These are phyloP conservation scores for Bolboschoenus planiculmis DNA, from an alignment of 176 grass and related monocot species.

Conservation along the genomic window DNA sequence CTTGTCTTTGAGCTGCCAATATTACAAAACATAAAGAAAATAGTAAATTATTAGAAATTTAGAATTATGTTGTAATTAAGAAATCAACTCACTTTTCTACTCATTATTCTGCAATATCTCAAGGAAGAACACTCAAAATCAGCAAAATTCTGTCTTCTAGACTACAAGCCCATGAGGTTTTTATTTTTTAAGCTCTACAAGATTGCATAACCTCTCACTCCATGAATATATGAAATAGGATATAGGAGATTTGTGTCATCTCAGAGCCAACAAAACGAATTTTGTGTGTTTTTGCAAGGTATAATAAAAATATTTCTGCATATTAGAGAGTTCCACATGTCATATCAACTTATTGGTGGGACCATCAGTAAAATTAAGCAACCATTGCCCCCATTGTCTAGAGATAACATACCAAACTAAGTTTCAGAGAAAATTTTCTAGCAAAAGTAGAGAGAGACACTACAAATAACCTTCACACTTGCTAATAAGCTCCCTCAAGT, in stretches of 20 bases:
- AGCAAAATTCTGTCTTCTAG: not conserved
- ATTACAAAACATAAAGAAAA: not conserved
- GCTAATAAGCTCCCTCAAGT: constrained; percentile 76
- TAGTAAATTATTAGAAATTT: not conserved
- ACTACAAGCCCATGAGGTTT: not conserved
- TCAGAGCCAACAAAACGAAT: not conserved
- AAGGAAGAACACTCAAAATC: not conserved
- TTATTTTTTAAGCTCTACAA: not conserved
- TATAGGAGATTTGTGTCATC: not conserved
- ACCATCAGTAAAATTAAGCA: not conserved
- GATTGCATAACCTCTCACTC: not conserved
- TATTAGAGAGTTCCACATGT: not conserved
- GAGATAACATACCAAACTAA: not conserved
- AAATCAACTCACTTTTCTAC: not conserved
- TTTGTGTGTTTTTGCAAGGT: not conserved
- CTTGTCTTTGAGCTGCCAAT: constrained; percentile 88
- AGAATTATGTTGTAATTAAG: not conserved
- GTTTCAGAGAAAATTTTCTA: not conserved
- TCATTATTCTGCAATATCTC: not conserved
- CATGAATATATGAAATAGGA: not conserved
- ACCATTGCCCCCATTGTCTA: not conserved
- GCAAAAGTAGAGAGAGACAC: not conserved
- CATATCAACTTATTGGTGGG: not conserved
- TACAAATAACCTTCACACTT: constrained; percentile 68
- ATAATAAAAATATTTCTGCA: not conserved